Evolutionary conservation across 108 stramenopile species (phyloP), one percentile per base, ranked within the genome.

Genomic region (Ochromonas danica): DNA sequence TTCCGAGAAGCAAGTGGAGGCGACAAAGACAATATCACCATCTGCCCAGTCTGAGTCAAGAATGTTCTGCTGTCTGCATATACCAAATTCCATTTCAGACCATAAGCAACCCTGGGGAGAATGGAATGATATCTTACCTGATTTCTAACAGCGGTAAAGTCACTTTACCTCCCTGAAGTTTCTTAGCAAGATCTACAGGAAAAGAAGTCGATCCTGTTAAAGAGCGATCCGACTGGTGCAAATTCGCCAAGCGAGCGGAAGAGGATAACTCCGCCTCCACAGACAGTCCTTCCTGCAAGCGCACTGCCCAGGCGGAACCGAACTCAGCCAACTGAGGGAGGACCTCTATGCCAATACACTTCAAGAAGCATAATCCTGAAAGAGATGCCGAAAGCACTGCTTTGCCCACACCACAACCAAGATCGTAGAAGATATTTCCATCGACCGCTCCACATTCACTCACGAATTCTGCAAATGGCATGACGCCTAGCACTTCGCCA

Each of bases 371-470:
- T 14, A 67, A 14, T 14, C 31, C 63, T 10, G 63, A 67, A 28
- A 67, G 25, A 10, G 63, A 3, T 14, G 63, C 63, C 3, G 63
- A 3, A 36, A 67, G 27, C 30, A 67, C 25, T 28, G 63, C 63
- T 67, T 67, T 67, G 25, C 63, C 63, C 3, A 22, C 17, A 10
- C 63, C 63, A 6, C 14, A 67, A 28, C 63, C 63, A 6, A 67
- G 25, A 67, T 67, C 63, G 31, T 67, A 67, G 35, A 67, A 67
- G 17, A 67, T 67, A 14, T 67, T 3, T 33, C 63, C 63, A 67
- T 67, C 63, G 3, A 67, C 63, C 17, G 63, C 63, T 35, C 31
- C 31, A 31, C 6, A 3, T 28, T 28, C 63, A 35, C 25, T 3
- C 25, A 67, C 3, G 6, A 67, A 31, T 3, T 67, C 63, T 14